A percentile compares a stretch with the other conserved stretches of the same genome.
Evolutionary conservation across 495 filamentous ascomycete species (phyloP).

Genomic region (Penicillium verhagenii): DNA sequence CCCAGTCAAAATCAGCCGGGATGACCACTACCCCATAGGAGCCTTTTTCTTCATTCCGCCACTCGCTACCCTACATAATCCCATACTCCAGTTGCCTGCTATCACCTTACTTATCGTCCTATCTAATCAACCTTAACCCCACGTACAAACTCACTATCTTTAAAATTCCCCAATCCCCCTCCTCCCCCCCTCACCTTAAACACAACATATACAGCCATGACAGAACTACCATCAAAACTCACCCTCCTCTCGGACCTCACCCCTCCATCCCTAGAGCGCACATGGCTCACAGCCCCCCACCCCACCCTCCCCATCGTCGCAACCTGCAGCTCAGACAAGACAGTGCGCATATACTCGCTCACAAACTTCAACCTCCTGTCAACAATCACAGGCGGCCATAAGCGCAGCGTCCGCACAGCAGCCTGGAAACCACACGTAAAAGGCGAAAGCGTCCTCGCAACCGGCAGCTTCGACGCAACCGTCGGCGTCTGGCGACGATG

Average conservation of each 20-base stretch:
- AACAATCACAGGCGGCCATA: conserved; percentile 81
- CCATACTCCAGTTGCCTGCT: too few relatives aligned
- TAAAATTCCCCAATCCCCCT: conserved; percentile 19
- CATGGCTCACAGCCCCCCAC: conserved; percentile 84
- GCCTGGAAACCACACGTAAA: conserved; percentile 78
- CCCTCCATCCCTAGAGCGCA: conserved; percentile 69
- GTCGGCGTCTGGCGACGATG: conserved; percentile 82
- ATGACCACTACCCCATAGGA: background rate
- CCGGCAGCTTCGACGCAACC: conserved; percentile 86
- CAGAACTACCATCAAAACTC: conserved; percentile 7
- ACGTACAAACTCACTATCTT: background rate
- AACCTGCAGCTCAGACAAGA: conserved; percentile 81
- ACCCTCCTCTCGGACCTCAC: conserved; percentile 40
- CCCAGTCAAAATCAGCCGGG: background rate
- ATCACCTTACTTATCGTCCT: too few relatives aligned
- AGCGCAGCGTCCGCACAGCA: conserved; percentile 73
- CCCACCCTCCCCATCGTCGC: conserved; percentile 85
- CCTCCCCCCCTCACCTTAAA: background rate
- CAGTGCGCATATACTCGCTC: conserved; percentile 84
- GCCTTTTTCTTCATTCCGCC: background rate
- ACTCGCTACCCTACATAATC: background rate
- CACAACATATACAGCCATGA: conserved; percentile 6
- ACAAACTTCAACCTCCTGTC: conserved; percentile 73
- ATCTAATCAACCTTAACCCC: conserved; percentile 13
- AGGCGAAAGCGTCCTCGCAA: conserved; percentile 75